Evolutionary conservation across 2,329 filamentous ascomycete genomes (phyloP).

Genomic region (Ceratocystis cubensis): DNA sequence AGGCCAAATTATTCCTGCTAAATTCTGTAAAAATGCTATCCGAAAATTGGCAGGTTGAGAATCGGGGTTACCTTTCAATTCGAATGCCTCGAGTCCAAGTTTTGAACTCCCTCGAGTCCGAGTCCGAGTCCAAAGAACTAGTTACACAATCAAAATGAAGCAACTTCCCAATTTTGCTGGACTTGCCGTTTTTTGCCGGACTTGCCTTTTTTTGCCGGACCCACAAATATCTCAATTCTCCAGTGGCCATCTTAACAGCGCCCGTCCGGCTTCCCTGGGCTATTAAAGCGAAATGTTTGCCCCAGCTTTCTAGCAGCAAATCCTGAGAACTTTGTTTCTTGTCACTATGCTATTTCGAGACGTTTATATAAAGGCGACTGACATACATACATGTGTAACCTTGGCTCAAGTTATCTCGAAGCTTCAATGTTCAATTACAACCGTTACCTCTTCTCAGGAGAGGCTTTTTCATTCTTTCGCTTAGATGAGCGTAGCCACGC

Average conservation of each 20-base stretch:
- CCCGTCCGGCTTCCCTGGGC: neutral
- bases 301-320: neutral
- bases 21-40: no score
- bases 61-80: no score
- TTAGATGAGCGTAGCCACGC: neutral
- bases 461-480: no score
- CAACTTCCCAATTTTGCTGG: neutral
- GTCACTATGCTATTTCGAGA: no score
- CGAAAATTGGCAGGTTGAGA: no score
- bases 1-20: no score
- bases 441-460: neutral
- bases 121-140: neutral
- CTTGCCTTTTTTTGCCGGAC: conserved; percentile 10
- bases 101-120: neutral
- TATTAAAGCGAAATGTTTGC: neutral
- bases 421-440: neutral
- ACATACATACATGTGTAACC: neutral
- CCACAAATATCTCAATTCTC: neutral
- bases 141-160: neutral
- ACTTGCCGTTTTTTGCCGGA: neutral
- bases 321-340: neutral
- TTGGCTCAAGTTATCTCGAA: neutral
- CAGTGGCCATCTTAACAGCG: neutral
- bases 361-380: no score
- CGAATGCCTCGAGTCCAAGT: neutral